phyloP scores from a whole-genome alignment of 2,329 filamentous ascomycete species.

The Penicillium sclerotiorum region DNA sequence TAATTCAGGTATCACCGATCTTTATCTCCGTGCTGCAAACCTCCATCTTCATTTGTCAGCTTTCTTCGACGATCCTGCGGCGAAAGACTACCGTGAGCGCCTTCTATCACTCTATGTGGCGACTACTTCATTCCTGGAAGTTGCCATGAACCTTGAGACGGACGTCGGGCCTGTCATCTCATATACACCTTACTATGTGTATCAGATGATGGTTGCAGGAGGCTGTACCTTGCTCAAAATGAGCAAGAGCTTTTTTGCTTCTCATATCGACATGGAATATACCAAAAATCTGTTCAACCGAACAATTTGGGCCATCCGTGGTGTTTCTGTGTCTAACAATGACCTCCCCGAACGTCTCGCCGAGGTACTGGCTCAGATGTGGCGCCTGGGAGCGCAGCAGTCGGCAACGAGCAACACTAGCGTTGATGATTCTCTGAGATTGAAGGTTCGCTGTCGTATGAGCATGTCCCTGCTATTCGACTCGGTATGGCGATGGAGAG shows the following conservation, averaged over 20 bases:
- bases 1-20: conserved; percentile 45
- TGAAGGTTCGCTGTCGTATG: conserved; percentile 68
- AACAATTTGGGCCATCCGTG: conserved; percentile 61
- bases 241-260: conserved; percentile 65
- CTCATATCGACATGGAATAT: conserved; percentile 58
- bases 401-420: conserved; percentile 31
- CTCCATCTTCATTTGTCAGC: conserved; percentile 53
- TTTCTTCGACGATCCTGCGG: conserved; percentile 52
- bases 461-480: conserved; percentile 70
- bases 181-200: conserved; percentile 63
- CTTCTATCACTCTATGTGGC: conserved; percentile 50
- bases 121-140: conserved; percentile 51
- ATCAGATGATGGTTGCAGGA: conserved; percentile 68
- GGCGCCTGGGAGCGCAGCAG: conserved; percentile 53
- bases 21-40: conserved; percentile 51
- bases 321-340: conserved; percentile 63
- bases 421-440: conserved; percentile 53
- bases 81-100: conserved; percentile 50
- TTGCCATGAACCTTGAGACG: conserved; percentile 48
- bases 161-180: conserved; percentile 52
- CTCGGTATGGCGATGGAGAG: conserved; percentile 68
- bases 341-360: conserved; percentile 66
- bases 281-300: conserved; percentile 61
- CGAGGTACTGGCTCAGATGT: conserved; percentile 67
- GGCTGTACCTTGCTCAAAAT: conserved; percentile 67